Percentiles rank a stretch among this genome's conserved stretches.
phyloP scores from a whole-genome alignment of 1,139 yeast genomes.

The Pichia sp. region DNA sequence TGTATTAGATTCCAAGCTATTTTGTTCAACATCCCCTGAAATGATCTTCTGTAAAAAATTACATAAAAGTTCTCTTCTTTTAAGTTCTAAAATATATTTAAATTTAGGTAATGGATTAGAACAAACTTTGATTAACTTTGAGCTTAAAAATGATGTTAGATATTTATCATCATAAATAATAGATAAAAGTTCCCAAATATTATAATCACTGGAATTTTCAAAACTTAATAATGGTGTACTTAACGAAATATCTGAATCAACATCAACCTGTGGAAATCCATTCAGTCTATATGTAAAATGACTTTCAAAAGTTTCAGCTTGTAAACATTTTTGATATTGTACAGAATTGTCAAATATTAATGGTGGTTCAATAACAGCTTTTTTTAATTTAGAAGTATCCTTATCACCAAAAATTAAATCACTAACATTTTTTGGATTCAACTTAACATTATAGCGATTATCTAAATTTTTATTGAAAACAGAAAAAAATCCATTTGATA shows the following conservation, averaged over 20 bases:
- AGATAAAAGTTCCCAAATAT: slow-evolving; percentile 48
- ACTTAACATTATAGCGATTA: slow-evolving; percentile 20
- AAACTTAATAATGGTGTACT: slow-evolving; percentile 26
- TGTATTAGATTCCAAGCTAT: slow-evolving; percentile 18
- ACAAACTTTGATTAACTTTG: slow-evolving; percentile 29
- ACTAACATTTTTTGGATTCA: slow-evolving; percentile 38
- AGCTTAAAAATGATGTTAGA: slow-evolving; percentile 17
- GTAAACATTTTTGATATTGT: slow-evolving; percentile 13
- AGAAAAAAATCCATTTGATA: slow-evolving; percentile 52
- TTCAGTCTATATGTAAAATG: slow-evolving; percentile 13
- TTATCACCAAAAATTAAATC: slow-evolving; percentile 48
- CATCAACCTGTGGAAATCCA: slow-evolving; percentile 31
- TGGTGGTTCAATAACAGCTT: slow-evolving; percentile 9
- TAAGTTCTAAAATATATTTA: slow-evolving; percentile 29
- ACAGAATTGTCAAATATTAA: slow-evolving; percentile 10
- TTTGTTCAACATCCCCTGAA: slow-evolving; percentile 37
- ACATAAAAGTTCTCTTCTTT: slow-evolving; percentile 43
- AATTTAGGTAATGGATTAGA: slow-evolving; percentile 27
- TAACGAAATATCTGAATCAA: slow-evolving; percentile 28
- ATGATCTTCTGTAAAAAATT: slow-evolving; percentile 55
- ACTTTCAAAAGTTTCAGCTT: slow-evolving; percentile 14
- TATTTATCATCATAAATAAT: slow-evolving; percentile 48
- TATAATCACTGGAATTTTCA: slow-evolving; percentile 23
- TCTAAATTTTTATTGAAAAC: slow-evolving; percentile 33
- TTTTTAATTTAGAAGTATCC: slow-evolving; percentile 21